phyloP scores from a whole-genome alignment of 768 basidiomycete genomes.

The Boletellus emodensis region DNA sequence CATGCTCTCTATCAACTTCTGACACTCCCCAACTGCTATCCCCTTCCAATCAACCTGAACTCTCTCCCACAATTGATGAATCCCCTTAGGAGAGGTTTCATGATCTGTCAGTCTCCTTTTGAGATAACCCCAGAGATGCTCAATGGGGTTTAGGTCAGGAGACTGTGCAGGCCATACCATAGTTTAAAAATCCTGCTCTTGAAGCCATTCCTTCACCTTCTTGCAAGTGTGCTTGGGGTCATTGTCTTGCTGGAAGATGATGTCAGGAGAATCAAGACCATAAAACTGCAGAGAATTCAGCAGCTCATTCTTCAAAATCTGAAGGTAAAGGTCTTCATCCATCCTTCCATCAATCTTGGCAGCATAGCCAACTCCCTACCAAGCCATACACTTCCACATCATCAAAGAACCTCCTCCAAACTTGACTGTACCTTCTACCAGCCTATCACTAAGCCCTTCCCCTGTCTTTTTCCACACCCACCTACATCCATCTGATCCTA shows the following conservation, averaged over 20 bases:
- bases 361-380: neutral
- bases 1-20: no score
- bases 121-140: neutral
- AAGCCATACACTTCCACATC: neutral
- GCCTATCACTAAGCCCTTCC: neutral
- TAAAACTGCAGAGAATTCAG: neutral
- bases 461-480: neutral
- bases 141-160: neutral
- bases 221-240: neutral
- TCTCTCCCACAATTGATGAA: neutral
- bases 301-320: constrained; percentile 3
- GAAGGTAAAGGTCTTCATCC: neutral
- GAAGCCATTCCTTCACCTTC: neutral
- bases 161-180: neutral
- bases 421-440: neutral
- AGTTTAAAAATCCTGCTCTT: neutral
- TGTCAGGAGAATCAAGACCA: neutral
- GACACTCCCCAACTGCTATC: no score
- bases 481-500: neutral
- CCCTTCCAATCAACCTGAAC: no score
- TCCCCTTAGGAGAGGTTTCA: neutral
- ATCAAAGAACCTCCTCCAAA: neutral
- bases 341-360: neutral
- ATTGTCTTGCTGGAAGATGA: constrained; percentile 5
- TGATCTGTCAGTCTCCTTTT: neutral